Percentiles rank a stretch among this genome's conserved stretches.
Conservation (phyloP, 116 monocot species). For the Dioscorea cayenensis region DNA sequence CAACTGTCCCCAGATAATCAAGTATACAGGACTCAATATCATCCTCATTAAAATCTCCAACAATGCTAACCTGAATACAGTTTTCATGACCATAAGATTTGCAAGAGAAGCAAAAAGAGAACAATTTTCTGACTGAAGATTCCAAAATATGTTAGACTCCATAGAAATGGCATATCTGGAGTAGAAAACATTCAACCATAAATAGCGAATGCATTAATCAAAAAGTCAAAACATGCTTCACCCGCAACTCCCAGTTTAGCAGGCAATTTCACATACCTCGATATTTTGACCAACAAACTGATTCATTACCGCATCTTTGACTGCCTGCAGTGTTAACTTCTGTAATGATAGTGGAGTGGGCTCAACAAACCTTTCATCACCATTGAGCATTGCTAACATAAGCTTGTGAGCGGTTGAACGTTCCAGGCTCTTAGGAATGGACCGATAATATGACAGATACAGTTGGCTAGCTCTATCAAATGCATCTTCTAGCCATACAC, state of each 20-base stretch:
- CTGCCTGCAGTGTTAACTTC: slow-evolving; percentile 68
- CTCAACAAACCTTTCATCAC: slow-evolving; percentile 94
- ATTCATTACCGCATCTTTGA: slow-evolving; percentile 95
- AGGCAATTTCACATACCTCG: slow-evolving; percentile 56
- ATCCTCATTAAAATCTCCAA: slow-evolving; percentile 88
- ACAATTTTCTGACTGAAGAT: not conserved
- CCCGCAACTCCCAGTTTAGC: not conserved
- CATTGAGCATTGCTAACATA: slow-evolving; percentile 95
- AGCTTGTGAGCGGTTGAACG: slow-evolving; percentile 96
- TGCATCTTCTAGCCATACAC: slow-evolving; percentile 98
- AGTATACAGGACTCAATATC: slow-evolving; percentile 94
- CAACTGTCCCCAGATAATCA: slow-evolving; percentile 91
- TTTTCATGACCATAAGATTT: slow-evolving; percentile 6
- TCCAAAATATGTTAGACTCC: not conserved
- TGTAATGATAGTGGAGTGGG: slow-evolving; percentile 87
- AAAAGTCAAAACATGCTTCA: not conserved
- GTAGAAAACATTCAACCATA: not conserved
- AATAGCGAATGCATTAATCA: not conserved
- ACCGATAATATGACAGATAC: slow-evolving; percentile 92
- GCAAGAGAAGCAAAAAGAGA: not conserved
- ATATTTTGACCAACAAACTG: slow-evolving; percentile 87
- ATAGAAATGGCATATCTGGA: not conserved
- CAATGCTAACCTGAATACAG: slow-evolving; percentile 75
- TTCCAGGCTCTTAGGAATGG: slow-evolving; percentile 97
- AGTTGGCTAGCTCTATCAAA: slow-evolving; percentile 94